Conservation (phyloP, 345 rosid species). For the Durio zibethinus region DNA sequence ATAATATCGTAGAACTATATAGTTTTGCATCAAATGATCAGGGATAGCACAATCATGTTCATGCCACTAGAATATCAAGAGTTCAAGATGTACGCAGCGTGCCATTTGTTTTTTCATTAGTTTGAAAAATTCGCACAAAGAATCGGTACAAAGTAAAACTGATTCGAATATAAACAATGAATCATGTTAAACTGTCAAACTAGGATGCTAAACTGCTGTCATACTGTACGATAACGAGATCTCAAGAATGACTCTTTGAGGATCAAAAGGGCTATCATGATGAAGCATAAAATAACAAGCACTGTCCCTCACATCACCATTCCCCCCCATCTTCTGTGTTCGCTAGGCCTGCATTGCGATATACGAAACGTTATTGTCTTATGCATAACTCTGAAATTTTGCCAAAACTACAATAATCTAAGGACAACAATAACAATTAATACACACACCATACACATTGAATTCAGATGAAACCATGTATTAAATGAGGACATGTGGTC, state of each 20-base stretch:
- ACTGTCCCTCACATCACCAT: conserved; percentile 88
- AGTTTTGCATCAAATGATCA: background rate
- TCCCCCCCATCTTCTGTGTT: conserved; percentile 78
- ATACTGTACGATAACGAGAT: conserved; percentile 5
- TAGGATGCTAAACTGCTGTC: background rate
- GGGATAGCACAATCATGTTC: background rate
- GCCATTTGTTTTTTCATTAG: background rate
- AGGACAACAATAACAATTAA: no score
- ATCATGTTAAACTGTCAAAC: conserved; percentile 5
- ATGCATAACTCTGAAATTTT: background rate
- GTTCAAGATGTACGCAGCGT: background rate
- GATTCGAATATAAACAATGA: background rate
- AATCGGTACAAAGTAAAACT: background rate
- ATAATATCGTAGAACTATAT: background rate
- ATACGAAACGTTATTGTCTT: background rate
- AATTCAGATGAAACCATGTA: no score
- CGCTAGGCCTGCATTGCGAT: conserved; percentile 67
- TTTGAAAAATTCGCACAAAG: background rate
- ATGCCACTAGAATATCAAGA: no score
- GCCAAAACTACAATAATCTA: background rate
- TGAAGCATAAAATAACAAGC: conserved; percentile 74
- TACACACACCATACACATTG: no score
- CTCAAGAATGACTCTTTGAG: conserved; percentile 64
- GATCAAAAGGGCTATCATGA: conserved; percentile 80
- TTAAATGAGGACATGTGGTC: no score